These are phyloP conservation scores for Sporothrix globosa DNA, from an alignment of 2,329 filamentous ascomycete species.

Conservation along the genomic window DNA sequence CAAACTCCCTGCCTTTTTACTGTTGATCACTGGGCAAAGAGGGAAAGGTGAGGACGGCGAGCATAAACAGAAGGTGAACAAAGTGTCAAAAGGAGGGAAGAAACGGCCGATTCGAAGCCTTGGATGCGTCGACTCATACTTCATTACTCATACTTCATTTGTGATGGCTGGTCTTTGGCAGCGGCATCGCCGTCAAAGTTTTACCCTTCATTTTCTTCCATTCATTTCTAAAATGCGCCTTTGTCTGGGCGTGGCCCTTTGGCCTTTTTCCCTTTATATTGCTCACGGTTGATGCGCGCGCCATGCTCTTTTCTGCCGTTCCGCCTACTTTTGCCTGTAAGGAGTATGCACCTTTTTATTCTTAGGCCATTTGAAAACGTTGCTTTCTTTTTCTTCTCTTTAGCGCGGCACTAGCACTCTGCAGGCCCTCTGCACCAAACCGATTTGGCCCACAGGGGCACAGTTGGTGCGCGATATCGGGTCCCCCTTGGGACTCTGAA, in stretches of 20 bases:
- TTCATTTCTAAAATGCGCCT: neutral
- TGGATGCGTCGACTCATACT: neutral
- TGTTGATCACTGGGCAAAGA: neutral
- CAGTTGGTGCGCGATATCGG: constrained; percentile 26
- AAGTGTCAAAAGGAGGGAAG: neutral
- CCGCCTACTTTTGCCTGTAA: constrained; percentile 10
- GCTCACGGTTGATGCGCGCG: neutral
- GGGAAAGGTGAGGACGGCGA: neutral
- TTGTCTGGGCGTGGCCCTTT: neutral
- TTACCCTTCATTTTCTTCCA: neutral
- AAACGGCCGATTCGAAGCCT: constrained; percentile 3
- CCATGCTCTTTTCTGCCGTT: neutral
- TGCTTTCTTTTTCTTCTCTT: constrained; percentile 8
- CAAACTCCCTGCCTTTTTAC: neutral
- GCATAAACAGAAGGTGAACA: constrained; percentile 2
- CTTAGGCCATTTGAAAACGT: neutral
- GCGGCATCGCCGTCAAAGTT: constrained; percentile 20
- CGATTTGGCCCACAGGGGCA: constrained; percentile 4
- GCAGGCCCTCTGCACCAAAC: neutral
- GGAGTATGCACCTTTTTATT: neutral
- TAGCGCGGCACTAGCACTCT: neutral
- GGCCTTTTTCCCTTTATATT: neutral
- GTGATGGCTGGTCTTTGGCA: constrained; percentile 6
- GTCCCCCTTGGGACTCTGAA: no score
- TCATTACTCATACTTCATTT: neutral